Conservation (phyloP, 331 rosid species). For the Prunus yedoensis region DNA sequence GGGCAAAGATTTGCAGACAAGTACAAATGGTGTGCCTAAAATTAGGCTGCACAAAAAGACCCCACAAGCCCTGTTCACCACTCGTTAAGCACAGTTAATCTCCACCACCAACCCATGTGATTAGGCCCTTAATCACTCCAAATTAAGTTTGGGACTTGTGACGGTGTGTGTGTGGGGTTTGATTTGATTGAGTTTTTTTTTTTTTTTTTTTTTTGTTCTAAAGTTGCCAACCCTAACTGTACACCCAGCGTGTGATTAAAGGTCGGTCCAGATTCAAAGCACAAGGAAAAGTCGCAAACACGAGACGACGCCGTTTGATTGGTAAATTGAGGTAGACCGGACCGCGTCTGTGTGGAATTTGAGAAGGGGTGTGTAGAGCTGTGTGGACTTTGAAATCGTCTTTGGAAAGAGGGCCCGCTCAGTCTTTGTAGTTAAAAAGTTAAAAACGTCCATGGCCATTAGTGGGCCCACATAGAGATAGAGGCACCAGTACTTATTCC, state of each 20-base stretch:
- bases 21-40: conserved; percentile 17
- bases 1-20: background rate
- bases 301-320: background rate
- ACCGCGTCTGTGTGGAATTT: conserved; percentile 16
- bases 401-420: background rate
- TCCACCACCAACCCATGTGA: conserved; percentile 28
- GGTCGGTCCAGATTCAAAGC: background rate
- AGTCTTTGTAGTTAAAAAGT: background rate
- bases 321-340: background rate
- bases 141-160: background rate
- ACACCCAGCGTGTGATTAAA: no score
- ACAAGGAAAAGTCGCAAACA: background rate
- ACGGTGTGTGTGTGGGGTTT: background rate
- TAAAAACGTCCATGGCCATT: background rate
- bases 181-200: background rate
- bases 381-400: conserved; percentile 16
- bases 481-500: background rate
- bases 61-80: background rate
- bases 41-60: background rate
- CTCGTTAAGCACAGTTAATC: background rate
- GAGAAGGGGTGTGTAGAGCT: background rate
- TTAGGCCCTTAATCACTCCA: conserved; percentile 1
- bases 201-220: no score
- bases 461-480: background rate
- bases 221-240: background rate